Evolutionary conservation across 257 asterid genomes (phyloP).

Genomic region (Marsdenia floribunda): DNA sequence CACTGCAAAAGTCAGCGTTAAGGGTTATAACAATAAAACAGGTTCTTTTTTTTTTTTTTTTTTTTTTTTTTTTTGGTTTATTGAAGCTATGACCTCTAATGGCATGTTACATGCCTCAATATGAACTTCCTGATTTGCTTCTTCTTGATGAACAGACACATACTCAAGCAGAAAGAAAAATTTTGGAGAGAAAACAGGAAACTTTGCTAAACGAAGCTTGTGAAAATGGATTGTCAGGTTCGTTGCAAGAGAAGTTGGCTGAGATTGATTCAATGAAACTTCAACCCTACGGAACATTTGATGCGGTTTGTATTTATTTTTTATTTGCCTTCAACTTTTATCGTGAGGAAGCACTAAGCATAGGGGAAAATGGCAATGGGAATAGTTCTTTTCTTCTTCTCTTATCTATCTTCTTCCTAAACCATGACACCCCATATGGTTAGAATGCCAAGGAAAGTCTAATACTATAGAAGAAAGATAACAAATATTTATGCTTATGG

Average conservation of each 20-base stretch:
- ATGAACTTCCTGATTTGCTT: background rate
- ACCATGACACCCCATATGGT: background rate
- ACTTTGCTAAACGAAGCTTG: conserved; percentile 56
- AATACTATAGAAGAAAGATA: background rate
- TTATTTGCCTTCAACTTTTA: conserved; percentile 13
- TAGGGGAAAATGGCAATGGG: background rate
- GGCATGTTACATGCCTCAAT: background rate
- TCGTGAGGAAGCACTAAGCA: conserved; percentile 8
- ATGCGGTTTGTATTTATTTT: conserved; percentile 53
- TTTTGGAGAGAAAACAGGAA: conserved; percentile 68
- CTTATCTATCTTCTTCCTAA: background rate
- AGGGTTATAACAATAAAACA: no score
- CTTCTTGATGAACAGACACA: conserved; percentile 49
- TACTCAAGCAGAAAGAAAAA: conserved; percentile 83
- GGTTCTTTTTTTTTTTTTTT: no score
- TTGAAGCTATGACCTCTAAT: background rate
- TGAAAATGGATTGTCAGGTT: conserved; percentile 25
- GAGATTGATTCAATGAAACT: conserved; percentile 66
- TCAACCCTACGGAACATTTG: conserved; percentile 71
- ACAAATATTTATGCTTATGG: background rate
- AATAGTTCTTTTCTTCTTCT: background rate
- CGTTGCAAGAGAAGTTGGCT: conserved; percentile 50
- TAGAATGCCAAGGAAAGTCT: background rate
- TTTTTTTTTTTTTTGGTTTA: background rate
- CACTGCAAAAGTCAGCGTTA: background rate